Base-by-base conservation (phyloP, 495 filamentous ascomycete species). In the Neurospora sp. region DNA sequence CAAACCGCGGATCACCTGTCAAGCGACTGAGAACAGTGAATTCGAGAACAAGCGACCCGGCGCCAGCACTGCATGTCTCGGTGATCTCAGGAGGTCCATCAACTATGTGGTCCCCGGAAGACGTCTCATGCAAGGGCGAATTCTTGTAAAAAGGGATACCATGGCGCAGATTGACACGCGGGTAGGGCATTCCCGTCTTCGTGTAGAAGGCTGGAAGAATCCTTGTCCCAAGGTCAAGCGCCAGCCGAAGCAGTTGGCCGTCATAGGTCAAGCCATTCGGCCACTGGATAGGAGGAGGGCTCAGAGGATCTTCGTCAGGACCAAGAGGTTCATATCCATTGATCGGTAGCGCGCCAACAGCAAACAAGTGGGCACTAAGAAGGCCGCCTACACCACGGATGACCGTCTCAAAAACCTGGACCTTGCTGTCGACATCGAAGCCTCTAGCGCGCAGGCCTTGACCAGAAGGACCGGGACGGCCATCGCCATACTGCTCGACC, bases 381-480 rank as follows among this genome's bases (percentile, higher is more conserved):
- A 99, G 83, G 27, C 96, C 96, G 20, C 96, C 96, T 70, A 99
- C 87, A 38, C 95, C 95, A 75, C 96, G 87, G 79, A 99, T 99
- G 11, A 97, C 94, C 3, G 94, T 97, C 82, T 99, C 96, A 79
- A 99, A 99, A 41, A 99, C 93, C 82, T 99, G 93, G 10, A 99
- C 96, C 82, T 98, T 98, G 81, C 94, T 96, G 82, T 99, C 95
- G 49, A 98, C 85, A 83, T 99, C 94, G 75, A 98, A 99, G 4
- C 94, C 96, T 41, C 92, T 87, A n/a, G 87, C 89, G 74, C 93
- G 86, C 75, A 88, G 86, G 10, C 95, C 95, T 77, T 88, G 85
- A 44, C 92, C 93, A 31, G 86, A 86, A 62, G 89, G 88, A 10
- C 93, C 91, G 35, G 87, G 82, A 8, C 87, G 89, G 4, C 93